Conservation (phyloP, 2,329 filamentous ascomycete genomes). For the Hymenoscyphus linearis region DNA sequence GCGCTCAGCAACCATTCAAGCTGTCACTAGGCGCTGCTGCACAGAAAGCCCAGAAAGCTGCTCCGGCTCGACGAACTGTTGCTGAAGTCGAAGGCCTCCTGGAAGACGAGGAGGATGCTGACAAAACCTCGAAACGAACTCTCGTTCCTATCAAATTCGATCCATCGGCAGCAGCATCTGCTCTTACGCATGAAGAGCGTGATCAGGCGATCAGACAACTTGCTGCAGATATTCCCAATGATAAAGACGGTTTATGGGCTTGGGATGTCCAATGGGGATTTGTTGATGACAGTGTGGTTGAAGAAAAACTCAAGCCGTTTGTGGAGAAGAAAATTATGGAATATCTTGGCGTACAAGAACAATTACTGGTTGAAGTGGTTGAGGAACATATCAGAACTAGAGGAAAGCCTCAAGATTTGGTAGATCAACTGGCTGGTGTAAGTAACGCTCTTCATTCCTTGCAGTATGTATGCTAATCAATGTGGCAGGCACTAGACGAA, state of each 20-base stretch:
- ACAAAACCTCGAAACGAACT: conserved; percentile 62
- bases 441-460: conserved; percentile 34
- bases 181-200: conserved; percentile 81
- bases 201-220: conserved; percentile 75
- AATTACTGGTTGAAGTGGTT: conserved; percentile 89
- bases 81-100: conserved; percentile 91
- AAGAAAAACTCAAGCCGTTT: conserved; percentile 83
- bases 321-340: conserved; percentile 98
- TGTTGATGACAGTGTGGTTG: conserved; percentile 70
- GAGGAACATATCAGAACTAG: conserved; percentile 78
- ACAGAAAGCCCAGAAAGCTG: conserved; percentile 59
- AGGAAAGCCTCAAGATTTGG: conserved; percentile 70
- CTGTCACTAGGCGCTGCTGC: conserved; percentile 86
- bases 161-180: conserved; percentile 53
- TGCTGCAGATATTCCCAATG: conserved; percentile 83
- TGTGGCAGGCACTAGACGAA: conserved; percentile 73
- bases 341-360: conserved; percentile 91
- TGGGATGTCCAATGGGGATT: conserved; percentile 92
- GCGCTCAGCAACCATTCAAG: conserved; percentile 74
- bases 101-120: conserved; percentile 88
- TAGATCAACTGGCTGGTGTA: conserved; percentile 79
- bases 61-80: conserved; percentile 67
- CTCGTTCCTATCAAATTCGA: conserved; percentile 82
- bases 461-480: conserved; percentile 32
- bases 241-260: conserved; percentile 82